Evolutionary conservation across 2,329 filamentous ascomycete species (phyloP).

Genomic region (Thelonectria blattea): DNA sequence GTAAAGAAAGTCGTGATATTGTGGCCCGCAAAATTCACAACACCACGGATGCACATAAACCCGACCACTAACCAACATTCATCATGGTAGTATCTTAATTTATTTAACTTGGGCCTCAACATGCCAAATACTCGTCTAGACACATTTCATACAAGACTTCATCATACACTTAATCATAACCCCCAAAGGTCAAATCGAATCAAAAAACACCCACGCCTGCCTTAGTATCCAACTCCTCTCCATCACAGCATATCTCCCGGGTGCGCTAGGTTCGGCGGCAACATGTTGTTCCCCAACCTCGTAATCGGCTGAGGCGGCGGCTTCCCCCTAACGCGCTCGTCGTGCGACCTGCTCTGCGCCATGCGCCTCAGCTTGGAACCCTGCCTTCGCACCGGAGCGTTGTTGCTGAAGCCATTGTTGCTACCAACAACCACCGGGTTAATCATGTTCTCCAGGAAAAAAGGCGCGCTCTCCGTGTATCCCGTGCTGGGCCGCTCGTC

Average conservation of each 20-base stretch:
- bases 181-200: conserved; percentile 2
- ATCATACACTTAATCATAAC: conserved; percentile 21
- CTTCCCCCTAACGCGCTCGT: conserved; percentile 43
- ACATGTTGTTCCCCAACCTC: conserved; percentile 46
- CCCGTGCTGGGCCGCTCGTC: conserved; percentile 55
- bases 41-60: too few species aligned
- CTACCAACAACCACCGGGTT: conserved; percentile 28
- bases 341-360: conserved; percentile 42
- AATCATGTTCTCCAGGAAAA: conserved; percentile 67
- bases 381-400: conserved; percentile 60
- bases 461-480: conserved; percentile 51
- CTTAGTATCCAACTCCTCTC: conserved; percentile 8
- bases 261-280: conserved; percentile 42
- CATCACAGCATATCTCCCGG: conserved; percentile 46
- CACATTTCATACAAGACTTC: conserved; percentile 10
- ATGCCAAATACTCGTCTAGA: neutral
- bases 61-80: too few species aligned
- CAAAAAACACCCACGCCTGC: neutral
- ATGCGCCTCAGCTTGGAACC: conserved; percentile 48
- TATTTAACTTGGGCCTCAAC: too few species aligned
- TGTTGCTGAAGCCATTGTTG: conserved; percentile 25
- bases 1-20: too few species aligned
- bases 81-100: too few species aligned
- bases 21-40: too few species aligned
- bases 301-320: conserved; percentile 50